These are phyloP conservation scores for Arabidopsis suecica DNA, from an alignment of 345 rosid species.

Conservation along the genomic window DNA sequence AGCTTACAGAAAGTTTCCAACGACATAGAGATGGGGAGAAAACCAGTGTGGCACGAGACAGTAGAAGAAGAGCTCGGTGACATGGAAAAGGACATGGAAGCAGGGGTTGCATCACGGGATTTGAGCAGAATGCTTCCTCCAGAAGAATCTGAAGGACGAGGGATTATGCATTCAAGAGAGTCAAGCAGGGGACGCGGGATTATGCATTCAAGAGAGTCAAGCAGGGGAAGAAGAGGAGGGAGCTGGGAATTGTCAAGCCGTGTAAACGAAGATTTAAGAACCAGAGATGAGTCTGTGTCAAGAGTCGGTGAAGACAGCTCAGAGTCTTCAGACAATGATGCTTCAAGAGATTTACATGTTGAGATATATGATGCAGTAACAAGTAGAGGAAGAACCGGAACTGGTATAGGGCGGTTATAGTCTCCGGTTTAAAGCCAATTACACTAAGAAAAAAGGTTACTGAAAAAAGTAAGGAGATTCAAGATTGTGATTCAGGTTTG, in stretches of 20 bases:
- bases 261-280: conserved; percentile 38
- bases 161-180: conserved; percentile 56
- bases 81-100: conserved; percentile 48
- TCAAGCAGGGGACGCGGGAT: conserved; percentile 54
- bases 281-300: conserved; percentile 34
- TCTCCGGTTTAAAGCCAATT: conserved; percentile 15
- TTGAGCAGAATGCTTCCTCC: conserved; percentile 74
- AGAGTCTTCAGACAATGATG: conserved; percentile 39
- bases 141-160: conserved; percentile 62
- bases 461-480: conserved; percentile 12
- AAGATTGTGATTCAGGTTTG: conserved; percentile 32
- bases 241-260: conserved; percentile 48
- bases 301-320: conserved; percentile 35
- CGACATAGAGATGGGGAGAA: conserved; percentile 76
- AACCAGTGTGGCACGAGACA: conserved; percentile 65
- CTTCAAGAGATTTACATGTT: conserved; percentile 30
- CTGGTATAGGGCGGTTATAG: conserved; percentile 42
- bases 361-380: conserved; percentile 36
- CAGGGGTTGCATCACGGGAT: conserved; percentile 54
- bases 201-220: conserved; percentile 53
- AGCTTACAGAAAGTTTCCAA: conserved; percentile 54
- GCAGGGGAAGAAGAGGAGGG: conserved; percentile 49
- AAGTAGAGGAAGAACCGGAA: conserved; percentile 39
- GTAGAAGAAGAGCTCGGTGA: conserved; percentile 48
- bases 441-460: neutral